Percentiles rank a stretch among this genome's conserved stretches.
Evolutionary conservation across 495 filamentous ascomycete genomes (phyloP).

Genomic region (Penicillium longicatenatum): DNA sequence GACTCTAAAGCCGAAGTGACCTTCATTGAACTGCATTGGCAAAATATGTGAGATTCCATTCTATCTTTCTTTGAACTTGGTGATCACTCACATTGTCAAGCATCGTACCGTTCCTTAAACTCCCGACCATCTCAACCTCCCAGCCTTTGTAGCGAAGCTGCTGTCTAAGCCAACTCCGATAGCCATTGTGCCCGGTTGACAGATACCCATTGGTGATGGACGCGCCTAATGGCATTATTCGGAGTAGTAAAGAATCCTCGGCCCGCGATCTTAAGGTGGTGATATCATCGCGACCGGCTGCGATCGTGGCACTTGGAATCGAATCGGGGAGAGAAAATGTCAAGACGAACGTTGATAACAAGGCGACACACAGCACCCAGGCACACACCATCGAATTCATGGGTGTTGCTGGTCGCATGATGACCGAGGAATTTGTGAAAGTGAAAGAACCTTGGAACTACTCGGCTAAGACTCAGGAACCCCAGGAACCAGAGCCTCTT

Average conservation of each 20-base stretch:
- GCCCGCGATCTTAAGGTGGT: background rate
- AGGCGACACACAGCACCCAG: background rate
- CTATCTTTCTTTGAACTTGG: background rate
- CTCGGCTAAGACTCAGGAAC: background rate
- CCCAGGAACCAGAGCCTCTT: background rate
- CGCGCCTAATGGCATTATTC: constrained; percentile 58
- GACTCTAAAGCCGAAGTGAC: constrained; percentile 49
- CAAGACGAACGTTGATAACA: background rate
- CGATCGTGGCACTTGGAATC: background rate
- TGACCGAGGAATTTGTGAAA: background rate
- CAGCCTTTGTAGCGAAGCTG: constrained; percentile 39
- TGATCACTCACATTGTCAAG: constrained; percentile 37
- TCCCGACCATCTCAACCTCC: constrained; percentile 56
- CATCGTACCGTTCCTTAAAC: constrained; percentile 47
- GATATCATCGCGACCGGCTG: background rate
- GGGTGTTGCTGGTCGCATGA: constrained; percentile 2
- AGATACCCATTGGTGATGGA: constrained; percentile 58
- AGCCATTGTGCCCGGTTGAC: constrained; percentile 55
- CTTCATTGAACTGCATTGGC: constrained; percentile 45
- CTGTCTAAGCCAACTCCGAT: constrained; percentile 46
- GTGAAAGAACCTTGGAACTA: background rate
- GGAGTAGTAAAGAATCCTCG: constrained; percentile 31
- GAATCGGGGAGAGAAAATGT: background rate
- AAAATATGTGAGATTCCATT: background rate
- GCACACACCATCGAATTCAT: background rate